These are phyloP conservation scores for Penstemon davidsonii DNA, from an alignment of 257 asterid genomes.

Conservation along the genomic window DNA sequence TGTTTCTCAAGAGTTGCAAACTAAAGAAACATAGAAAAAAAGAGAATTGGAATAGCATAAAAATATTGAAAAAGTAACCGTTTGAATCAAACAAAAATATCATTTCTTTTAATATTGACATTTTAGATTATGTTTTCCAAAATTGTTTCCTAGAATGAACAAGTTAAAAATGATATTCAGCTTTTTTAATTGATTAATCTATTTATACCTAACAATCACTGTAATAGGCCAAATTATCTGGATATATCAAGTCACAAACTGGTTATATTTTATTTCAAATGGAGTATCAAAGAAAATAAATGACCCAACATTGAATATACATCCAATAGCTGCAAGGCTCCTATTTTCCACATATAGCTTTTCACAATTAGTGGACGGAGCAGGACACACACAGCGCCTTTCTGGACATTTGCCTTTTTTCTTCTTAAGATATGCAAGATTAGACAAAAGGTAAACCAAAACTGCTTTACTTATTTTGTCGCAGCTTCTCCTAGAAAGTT, in stretches of 20 bases:
- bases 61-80: neutral
- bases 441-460: neutral
- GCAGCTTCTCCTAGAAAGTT: neutral
- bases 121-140: conserved; percentile 13
- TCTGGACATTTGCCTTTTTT: neutral
- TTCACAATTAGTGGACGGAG: neutral
- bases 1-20: conserved; percentile 22
- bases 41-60: neutral
- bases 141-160: neutral
- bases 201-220: neutral
- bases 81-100: conserved; percentile 1
- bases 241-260: neutral
- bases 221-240: neutral
- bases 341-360: neutral
- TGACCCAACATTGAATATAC: neutral
- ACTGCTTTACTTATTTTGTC: neutral
- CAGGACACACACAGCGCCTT: neutral
- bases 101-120: neutral
- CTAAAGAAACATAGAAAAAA: neutral
- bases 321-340: neutral
- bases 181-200: too few species aligned
- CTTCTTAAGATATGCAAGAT: neutral
- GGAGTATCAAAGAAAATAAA: conserved; percentile 1
- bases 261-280: neutral
- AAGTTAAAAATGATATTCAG: neutral